Conservation (phyloP, 2,329 filamentous ascomycete species). For the Ophiostoma quercus region DNA sequence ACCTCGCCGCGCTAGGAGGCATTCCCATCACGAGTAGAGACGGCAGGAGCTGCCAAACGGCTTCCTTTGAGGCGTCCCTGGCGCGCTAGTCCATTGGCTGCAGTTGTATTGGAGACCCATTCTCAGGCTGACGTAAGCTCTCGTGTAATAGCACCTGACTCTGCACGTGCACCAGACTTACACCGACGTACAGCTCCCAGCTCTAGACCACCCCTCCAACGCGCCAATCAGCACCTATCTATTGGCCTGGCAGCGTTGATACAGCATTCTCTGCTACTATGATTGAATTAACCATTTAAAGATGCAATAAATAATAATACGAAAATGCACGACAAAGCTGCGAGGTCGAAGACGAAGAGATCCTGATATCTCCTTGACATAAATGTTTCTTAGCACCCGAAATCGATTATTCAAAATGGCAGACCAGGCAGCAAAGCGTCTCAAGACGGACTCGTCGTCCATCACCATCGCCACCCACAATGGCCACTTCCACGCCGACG, state of each 20-base stretch:
- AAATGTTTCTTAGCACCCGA: slow-evolving; percentile 36
- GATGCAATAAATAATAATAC: background rate
- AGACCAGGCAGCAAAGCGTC: slow-evolving; percentile 69
- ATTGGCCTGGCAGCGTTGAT: background rate
- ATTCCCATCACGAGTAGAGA: slow-evolving; percentile 20
- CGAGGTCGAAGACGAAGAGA: background rate
- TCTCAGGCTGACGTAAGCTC: background rate
- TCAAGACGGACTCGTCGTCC: slow-evolving; percentile 63
- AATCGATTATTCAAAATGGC: slow-evolving; percentile 48
- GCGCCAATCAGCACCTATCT: background rate
- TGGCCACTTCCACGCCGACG: slow-evolving; percentile 98
- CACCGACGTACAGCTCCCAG: background rate
- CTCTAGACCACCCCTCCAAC: background rate
- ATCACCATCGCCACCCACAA: slow-evolving; percentile 88
- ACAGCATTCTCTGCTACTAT: background rate
- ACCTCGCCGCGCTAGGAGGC: slow-evolving; percentile 22
- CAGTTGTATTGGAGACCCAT: background rate
- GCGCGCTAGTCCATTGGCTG: slow-evolving; percentile 7
- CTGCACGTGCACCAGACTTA: background rate
- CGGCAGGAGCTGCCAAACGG: slow-evolving; percentile 12
- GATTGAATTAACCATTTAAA: background rate
- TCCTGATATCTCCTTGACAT: background rate
- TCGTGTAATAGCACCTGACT: background rate
- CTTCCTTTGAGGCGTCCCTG: background rate
- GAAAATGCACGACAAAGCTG: background rate